Evolutionary conservation across 306 rosid species (phyloP).

Genomic region (Senna siamea): DNA sequence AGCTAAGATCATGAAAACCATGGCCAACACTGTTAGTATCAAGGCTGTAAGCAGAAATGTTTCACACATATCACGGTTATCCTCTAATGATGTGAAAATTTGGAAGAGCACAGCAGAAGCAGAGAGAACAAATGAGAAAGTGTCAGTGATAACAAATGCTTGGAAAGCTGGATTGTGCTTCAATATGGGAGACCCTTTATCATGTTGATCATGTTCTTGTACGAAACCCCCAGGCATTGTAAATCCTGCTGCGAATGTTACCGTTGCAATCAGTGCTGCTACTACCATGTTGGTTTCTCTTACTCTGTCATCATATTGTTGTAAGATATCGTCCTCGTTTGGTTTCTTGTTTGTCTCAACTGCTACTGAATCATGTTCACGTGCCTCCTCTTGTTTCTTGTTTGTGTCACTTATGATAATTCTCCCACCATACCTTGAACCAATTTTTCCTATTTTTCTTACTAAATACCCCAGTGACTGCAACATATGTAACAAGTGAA

Average conservation of each 20-base stretch:
- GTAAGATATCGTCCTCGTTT: too few relatives aligned
- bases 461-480: background rate
- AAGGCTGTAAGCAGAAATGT: background rate
- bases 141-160: too few relatives aligned
- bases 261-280: conserved; percentile 28
- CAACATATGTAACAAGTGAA: background rate
- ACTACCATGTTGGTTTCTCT: conserved; percentile 9
- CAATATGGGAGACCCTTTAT: conserved; percentile 12
- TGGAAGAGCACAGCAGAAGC: background rate
- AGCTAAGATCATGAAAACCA: conserved; percentile 12
- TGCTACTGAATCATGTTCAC: background rate
- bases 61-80: too few relatives aligned
- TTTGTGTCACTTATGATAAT: background rate
- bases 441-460: background rate
- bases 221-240: conserved; percentile 24
- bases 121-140: too few relatives aligned
- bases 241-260: conserved; percentile 28
- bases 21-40: background rate
- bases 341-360: background rate
- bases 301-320: background rate
- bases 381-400: background rate
- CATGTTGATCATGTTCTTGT: background rate
- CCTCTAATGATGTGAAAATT: background rate
- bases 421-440: background rate
- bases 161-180: too few relatives aligned